Evolutionary conservation across 768 basidiomycete species (phyloP).

Genomic region (Trichaptum fuscoviolaceum): DNA sequence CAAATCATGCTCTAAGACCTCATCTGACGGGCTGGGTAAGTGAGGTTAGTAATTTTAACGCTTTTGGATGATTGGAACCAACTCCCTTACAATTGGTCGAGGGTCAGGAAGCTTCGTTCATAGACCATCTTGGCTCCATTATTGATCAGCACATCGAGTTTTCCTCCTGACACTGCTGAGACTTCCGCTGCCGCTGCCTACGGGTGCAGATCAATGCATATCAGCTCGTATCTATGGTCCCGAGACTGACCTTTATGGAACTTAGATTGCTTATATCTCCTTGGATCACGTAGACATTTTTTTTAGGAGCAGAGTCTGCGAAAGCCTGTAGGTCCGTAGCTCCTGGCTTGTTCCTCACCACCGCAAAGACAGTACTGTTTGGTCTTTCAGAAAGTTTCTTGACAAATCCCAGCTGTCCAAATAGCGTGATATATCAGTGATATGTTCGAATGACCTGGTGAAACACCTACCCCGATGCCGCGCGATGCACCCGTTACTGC

Average conservation of each 20-base stretch:
- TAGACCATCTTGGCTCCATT: neutral
- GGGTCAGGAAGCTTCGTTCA: neutral
- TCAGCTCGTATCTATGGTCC: neutral
- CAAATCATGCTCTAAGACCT: conserved; percentile 21
- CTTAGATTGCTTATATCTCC: conserved; percentile 29
- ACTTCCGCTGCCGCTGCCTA: neutral
- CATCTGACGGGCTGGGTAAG: conserved; percentile 1
- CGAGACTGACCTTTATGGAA: conserved; percentile 24
- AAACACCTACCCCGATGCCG: conserved; percentile 20
- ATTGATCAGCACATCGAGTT: neutral
- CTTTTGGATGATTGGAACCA: too few relatives aligned
- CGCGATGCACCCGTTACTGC: conserved; percentile 23
- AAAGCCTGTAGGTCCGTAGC: conserved; percentile 16
- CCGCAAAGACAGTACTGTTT: conserved; percentile 20
- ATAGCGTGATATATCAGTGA: neutral
- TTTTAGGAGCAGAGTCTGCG: conserved; percentile 15
- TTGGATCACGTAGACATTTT: conserved; percentile 26
- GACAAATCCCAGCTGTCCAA: conserved; percentile 19
- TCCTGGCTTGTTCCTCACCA: conserved; percentile 20
- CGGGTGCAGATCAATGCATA: neutral
- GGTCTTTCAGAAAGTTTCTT: conserved; percentile 18
- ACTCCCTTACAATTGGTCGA: neutral
- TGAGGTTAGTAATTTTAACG: neutral
- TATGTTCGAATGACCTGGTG: neutral
- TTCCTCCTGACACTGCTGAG: neutral